Evolutionary conservation across 2,329 filamentous ascomycete genomes (phyloP), one percentile per base, ranked within the genome.

Genomic region (Arthrobotrys megalospora): DNA sequence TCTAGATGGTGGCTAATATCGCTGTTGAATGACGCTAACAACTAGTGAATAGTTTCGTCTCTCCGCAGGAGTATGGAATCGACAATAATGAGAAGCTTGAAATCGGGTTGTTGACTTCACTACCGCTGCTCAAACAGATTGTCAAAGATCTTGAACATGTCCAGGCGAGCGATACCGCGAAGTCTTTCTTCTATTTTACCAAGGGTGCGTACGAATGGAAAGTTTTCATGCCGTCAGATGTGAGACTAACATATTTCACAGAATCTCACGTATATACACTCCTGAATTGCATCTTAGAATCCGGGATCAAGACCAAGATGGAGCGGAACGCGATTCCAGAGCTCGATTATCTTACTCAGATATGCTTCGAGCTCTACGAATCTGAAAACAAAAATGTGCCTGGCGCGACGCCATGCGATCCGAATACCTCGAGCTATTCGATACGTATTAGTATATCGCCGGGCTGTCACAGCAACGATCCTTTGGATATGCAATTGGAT

Each of bases 241-340:
- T 21, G 38, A 16, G 10, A 32, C 38, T 55, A 36, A 52, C n/a
- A n/a, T 32, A 12, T 34, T 36, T 6, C 24, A 24, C 16, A 81
- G 96, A 99, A 85, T 97, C 93, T 0, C 96, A 99, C 84, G 97
- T 99, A 80, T 99, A 99, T 86, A 99, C 96, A 4, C 88, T 99
- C 4, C 89, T 99, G 75, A 99, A 99, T 84, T 98, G 95, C 84
- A 98, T 99, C 81, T 89, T 99, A 28, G 96, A 99, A 84, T 96
- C 96, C 78, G 96, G 96, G 34, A 93, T 99, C 80, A 92, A 96
- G 83, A 97, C 95, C 24, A 99, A 99, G 86, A 98, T 99, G 83
- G 92, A 93, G 82, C 92, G 96, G 43, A 94, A 93, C 82, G 94
- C 93, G 47, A 99, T 99, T 80, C 96, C 96, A 0, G 96, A 99